phyloP scores from a whole-genome alignment of 306 rosid species.

The Vicia villosa region DNA sequence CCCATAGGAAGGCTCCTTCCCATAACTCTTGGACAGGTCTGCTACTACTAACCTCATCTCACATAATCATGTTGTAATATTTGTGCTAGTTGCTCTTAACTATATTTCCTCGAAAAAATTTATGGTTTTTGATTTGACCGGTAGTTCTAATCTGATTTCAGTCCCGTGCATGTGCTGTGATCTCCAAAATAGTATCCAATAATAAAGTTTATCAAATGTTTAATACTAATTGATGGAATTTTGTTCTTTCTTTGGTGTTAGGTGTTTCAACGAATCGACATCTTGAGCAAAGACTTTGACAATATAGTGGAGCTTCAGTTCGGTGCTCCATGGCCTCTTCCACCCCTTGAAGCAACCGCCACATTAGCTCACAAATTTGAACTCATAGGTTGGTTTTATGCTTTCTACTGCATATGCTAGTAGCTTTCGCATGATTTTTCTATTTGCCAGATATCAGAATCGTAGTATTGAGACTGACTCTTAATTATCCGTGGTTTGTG shows the following conservation, averaged over 20 bases:
- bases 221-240: not conserved
- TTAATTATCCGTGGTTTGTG: slow-evolving; percentile 4
- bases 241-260: slow-evolving; percentile 33
- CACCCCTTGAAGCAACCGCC: slow-evolving; percentile 72
- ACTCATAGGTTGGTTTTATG: slow-evolving; percentile 61
- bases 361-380: slow-evolving; percentile 98
- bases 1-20: slow-evolving; percentile 90
- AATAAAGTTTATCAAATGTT: too few relatives aligned
- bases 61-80: not conserved
- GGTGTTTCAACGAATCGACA: slow-evolving; percentile 94
- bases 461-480: slow-evolving; percentile 4
- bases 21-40: slow-evolving; percentile 89
- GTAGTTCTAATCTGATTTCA: not conserved
- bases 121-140: not conserved
- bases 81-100: not conserved
- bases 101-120: not conserved
- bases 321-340: slow-evolving; percentile 94
- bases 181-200: too few relatives aligned
- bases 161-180: not conserved
- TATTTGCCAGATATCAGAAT: slow-evolving; percentile 11
- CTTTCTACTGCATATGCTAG: not conserved
- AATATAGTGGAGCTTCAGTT: slow-evolving; percentile 83
- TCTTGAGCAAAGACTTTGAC: slow-evolving; percentile 82
- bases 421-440: slow-evolving; percentile 10
- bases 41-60: slow-evolving; percentile 1